phyloP scores from a whole-genome alignment of 2,329 filamentous ascomycete genomes.

The Sporothrix inflata region DNA sequence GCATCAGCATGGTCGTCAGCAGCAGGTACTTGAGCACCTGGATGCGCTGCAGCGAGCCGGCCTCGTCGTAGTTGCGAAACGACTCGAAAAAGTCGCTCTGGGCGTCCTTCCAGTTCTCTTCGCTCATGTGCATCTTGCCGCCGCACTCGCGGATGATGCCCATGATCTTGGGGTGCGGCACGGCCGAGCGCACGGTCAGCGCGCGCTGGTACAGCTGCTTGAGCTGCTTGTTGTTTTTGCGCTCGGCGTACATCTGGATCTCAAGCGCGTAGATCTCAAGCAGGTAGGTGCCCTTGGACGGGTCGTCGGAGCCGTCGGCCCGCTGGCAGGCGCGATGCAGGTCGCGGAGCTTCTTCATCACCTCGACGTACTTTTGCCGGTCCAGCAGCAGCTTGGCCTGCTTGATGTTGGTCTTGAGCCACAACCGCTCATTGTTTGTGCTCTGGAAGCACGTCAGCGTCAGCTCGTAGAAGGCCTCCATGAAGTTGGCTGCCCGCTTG shows the following conservation, averaged over 20 bases:
- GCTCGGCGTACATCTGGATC: constrained; percentile 98
- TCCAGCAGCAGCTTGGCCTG: constrained; percentile 89
- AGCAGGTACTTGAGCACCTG: constrained; percentile 97
- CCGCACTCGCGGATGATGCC: constrained; percentile 98
- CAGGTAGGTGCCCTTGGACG: constrained; percentile 93
- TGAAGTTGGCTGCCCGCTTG: constrained; percentile 73
- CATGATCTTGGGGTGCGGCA: constrained; percentile 98
- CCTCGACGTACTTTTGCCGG: constrained; percentile 79
- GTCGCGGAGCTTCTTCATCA: constrained; percentile 83
- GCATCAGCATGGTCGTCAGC: constrained; percentile 97
- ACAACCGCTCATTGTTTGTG: constrained; percentile 95
- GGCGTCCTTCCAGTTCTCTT: constrained; percentile 98
- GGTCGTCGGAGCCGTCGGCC: constrained; percentile 85
- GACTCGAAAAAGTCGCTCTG: constrained; percentile 98
- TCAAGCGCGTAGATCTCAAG: constrained; percentile 95
- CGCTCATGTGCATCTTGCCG: constrained; percentile 99
- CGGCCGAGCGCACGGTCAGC: constrained; percentile 90
- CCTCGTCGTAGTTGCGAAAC: constrained; percentile 98
- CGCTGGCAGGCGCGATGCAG: constrained; percentile 87
- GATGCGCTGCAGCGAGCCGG: constrained; percentile 91
- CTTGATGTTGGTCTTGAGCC: constrained; percentile 99
- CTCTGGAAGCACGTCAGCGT: constrained; percentile 94
- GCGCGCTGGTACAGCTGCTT: constrained; percentile 92
- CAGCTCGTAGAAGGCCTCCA: constrained; percentile 93
- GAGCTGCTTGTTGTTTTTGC: constrained; percentile 94